phyloP scores from a whole-genome alignment of 2,329 filamentous ascomycete genomes.

The Aspergillus hortae region DNA sequence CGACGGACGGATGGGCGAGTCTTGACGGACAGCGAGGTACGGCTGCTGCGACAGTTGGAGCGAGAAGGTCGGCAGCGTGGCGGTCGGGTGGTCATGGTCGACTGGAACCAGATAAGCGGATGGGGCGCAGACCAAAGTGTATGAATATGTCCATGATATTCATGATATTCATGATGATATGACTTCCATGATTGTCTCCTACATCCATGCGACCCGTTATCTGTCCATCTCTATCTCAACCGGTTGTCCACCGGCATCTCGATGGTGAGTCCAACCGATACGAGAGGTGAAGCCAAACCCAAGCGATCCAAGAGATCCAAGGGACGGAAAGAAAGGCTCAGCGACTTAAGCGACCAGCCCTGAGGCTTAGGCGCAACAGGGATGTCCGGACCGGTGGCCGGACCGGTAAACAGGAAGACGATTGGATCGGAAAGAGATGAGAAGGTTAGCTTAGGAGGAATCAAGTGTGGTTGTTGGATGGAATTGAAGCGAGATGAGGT shows the following conservation, averaged over 20 bases:
- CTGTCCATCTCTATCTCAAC: too few relatives aligned
- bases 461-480: background rate
- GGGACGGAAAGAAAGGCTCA: background rate
- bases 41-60: conserved; percentile 9
- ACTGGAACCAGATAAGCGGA: conserved; percentile 9
- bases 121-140: conserved; percentile 5
- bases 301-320: background rate
- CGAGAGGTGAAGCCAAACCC: too few relatives aligned
- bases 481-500: background rate
- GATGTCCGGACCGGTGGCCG: background rate
- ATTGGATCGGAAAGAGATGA: background rate
- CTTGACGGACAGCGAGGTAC: conserved; percentile 15
- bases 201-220: too few relatives aligned
- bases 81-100: conserved; percentile 5
- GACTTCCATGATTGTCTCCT: too few relatives aligned
- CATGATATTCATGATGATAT: too few relatives aligned
- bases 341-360: background rate
- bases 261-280: too few relatives aligned
- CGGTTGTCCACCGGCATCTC: too few relatives aligned
- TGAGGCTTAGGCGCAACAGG: background rate
- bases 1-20: conserved; percentile 17
- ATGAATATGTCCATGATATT: background rate
- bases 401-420: background rate
- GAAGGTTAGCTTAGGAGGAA: background rate
- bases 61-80: conserved; percentile 9